A percentile compares a stretch with the other conserved stretches of the same genome.
These are phyloP conservation scores for Leccinum imitatum DNA, from an alignment of 768 basidiomycete genomes.

Conservation along the genomic window DNA sequence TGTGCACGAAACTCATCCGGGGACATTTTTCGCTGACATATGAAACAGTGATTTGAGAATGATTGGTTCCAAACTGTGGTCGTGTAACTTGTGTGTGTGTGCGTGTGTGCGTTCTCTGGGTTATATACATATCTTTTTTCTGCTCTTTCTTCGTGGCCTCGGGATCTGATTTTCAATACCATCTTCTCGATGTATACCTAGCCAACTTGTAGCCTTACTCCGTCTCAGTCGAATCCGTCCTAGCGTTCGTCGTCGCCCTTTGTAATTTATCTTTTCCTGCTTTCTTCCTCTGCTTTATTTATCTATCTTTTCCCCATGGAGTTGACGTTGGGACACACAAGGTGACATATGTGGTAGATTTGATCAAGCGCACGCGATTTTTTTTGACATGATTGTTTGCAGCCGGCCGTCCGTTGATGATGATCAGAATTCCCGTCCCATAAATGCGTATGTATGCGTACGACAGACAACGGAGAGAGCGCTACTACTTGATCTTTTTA, in stretches of 20 bases:
- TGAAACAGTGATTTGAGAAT: constrained; percentile 39
- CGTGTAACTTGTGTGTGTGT: neutral
- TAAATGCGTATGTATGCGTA: constrained; percentile 3
- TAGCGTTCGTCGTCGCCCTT: neutral
- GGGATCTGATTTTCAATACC: constrained; percentile 20
- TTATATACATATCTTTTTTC: neutral
- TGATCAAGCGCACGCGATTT: neutral
- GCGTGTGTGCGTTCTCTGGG: neutral
- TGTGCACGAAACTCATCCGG: neutral
- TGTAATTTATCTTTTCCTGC: neutral
- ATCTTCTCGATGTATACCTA: constrained; percentile 35
- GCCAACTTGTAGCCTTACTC: constrained; percentile 40
- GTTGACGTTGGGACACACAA: neutral
- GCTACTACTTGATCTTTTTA: constrained; percentile 11
- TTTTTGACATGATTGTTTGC: neutral
- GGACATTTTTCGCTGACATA: neutral
- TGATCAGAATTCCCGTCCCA: neutral
- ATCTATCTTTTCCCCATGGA: neutral
- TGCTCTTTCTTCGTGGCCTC: neutral
- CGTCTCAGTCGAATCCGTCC: neutral
- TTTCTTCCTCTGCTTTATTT: neutral
- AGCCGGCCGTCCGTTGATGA: neutral
- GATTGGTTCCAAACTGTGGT: neutral
- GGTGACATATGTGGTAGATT: neutral
- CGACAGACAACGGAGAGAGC: constrained; percentile 13